Evolutionary conservation across 2,329 filamentous ascomycete genomes (phyloP).

Genomic region (Cucurbitaria berberidis): DNA sequence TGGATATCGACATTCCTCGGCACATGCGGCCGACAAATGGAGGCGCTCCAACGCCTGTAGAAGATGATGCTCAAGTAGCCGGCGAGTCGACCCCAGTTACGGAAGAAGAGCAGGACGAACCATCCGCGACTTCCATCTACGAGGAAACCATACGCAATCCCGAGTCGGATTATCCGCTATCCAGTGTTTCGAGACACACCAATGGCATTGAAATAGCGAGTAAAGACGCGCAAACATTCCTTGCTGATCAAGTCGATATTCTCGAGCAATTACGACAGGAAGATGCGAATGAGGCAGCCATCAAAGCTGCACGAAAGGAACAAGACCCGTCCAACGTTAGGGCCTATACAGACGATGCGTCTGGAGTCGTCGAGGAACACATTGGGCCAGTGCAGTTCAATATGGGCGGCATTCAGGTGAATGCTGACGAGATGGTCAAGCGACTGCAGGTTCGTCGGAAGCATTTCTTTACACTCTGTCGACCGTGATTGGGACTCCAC

Average conservation of each 20-base stretch:
- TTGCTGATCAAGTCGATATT: constrained; percentile 74
- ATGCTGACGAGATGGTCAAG: constrained; percentile 91
- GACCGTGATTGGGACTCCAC: not conserved
- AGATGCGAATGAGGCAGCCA: constrained; percentile 63
- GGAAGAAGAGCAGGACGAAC: constrained; percentile 38
- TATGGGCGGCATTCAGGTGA: constrained; percentile 95
- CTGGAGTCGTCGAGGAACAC: constrained; percentile 60
- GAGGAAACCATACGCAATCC: constrained; percentile 82
- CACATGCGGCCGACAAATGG: constrained; percentile 34
- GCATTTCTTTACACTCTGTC: not conserved
- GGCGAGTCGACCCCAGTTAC: constrained; percentile 8
- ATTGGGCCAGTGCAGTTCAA: constrained; percentile 97
- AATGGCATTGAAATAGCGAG: constrained; percentile 67
- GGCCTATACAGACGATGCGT: constrained; percentile 34
- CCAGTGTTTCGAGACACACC: constrained; percentile 50
- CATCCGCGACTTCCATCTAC: constrained; percentile 73
- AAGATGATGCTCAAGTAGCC: constrained; percentile 18
- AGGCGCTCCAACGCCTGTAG: constrained; percentile 16
- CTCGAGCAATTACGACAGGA: constrained; percentile 70
- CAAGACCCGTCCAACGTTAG: constrained; percentile 31
- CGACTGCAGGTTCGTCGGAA: constrained; percentile 72
- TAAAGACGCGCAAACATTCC: constrained; percentile 78
- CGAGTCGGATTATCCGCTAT: constrained; percentile 57
- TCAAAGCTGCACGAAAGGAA: constrained; percentile 44
- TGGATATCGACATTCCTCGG: constrained; percentile 69